Base-by-base conservation (phyloP, 2,329 filamentous ascomycete genomes). In the Penicillium sp. region DNA sequence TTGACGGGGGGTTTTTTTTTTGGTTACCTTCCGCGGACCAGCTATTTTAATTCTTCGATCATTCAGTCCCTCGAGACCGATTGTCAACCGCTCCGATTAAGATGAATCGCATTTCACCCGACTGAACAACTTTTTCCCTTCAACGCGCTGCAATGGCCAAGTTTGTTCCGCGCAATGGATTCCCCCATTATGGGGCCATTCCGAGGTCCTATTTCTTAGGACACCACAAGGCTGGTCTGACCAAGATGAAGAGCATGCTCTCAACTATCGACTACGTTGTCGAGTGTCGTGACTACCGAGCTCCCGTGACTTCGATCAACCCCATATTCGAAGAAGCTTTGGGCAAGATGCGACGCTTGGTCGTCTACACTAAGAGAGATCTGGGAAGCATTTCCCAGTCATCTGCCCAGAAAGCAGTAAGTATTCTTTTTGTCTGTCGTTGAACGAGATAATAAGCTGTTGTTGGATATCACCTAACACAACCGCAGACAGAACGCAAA, bases 191-290 rank as follows among this genome's bases (percentile, higher is more conserved):
- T 67, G 78, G 81, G 53, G 89, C 87, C 50, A 87, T 97, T 59
- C 88, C 89, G 38, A 87, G 90, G 62, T 94, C 93, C 57, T 99
- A 97, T 78, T 99, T 90, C 78, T 83, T 97, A 45, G 94, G 94
- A 60, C 94, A 99, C 77, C 94, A 99, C 80, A 85, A 85, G 58
- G 83, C 89, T 10, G 94, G 90, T 16, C 81, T 96, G 32, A 80
- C 83, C 46, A 88, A 89, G 71, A 96, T 97, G 88, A 89, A 90
- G 71, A 84, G 84, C 38, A 82, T 89, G 70, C 83, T 99, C 47
- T 85, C 87, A 29, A 86, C 85, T 60, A 89, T 97, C 66, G 89
- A 92, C 68, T 85, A 97, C 42, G 85, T 99, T 52, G 85, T 99
- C 69, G 94, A 99, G 78, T 97, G 92, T 73, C 89, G 94, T 69